Evolutionary conservation across 768 basidiomycete species (phyloP).

Genomic region (Gyrodon lividus): DNA sequence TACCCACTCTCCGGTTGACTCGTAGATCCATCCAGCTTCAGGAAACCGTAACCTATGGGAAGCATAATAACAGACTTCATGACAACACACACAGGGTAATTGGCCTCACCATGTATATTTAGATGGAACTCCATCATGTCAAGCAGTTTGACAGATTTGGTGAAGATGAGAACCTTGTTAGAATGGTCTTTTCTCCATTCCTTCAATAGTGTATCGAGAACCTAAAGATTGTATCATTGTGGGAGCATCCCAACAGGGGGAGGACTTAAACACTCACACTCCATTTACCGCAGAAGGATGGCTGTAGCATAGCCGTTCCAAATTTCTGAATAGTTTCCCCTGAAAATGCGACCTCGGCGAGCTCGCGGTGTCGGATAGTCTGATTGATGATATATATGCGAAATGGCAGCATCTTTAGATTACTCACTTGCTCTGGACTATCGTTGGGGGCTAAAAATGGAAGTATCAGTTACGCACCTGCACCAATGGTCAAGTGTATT

Average conservation of each 20-base stretch:
- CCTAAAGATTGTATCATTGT: slow-evolving; percentile 40
- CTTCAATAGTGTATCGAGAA: slow-evolving; percentile 62
- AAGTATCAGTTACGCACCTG: not conserved
- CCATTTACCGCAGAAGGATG: slow-evolving; percentile 85
- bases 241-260: not conserved
- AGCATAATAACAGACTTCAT: not conserved
- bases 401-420: not conserved
- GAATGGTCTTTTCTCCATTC: slow-evolving; percentile 62
- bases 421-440: slow-evolving; percentile 60
- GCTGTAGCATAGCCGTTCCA: slow-evolving; percentile 58
- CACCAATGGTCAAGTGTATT: slow-evolving; percentile 4
- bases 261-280: slow-evolving; percentile 44
- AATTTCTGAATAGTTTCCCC: slow-evolving; percentile 55
- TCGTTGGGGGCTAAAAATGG: slow-evolving; percentile 57
- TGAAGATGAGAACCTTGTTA: slow-evolving; percentile 93
- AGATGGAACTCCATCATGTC: slow-evolving; percentile 83
- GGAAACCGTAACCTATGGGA: slow-evolving; percentile 52
- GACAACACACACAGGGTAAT: not conserved
- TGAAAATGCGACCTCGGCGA: slow-evolving; percentile 64
- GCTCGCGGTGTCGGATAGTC: slow-evolving; percentile 56
- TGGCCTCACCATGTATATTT: slow-evolving; percentile 45
- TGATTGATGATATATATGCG: slow-evolving; percentile 10
- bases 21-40: slow-evolving; percentile 80
- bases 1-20: slow-evolving; percentile 63
- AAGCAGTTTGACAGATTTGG: slow-evolving; percentile 86